Conservation (phyloP, 2,329 filamentous ascomycete genomes). For the Ophiostoma novo-ulmi region DNA sequence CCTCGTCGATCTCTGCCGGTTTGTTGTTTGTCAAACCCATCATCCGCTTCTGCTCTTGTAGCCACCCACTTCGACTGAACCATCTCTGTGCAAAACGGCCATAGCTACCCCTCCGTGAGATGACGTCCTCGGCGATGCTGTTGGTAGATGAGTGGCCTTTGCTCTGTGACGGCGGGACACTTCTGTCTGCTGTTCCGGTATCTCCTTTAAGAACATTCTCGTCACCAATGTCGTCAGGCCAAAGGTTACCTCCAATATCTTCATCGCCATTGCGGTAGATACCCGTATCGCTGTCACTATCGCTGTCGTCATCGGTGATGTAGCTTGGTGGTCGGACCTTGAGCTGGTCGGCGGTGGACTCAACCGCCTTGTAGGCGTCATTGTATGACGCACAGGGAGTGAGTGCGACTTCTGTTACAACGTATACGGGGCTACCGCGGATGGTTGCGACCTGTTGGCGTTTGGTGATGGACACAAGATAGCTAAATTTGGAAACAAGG, state of each 20-base stretch:
- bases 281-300: constrained; percentile 40
- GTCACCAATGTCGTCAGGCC: constrained; percentile 22
- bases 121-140: constrained; percentile 83
- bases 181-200: not conserved
- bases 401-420: constrained; percentile 82
- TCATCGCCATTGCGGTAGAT: constrained; percentile 27
- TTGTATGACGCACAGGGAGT: constrained; percentile 74
- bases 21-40: constrained; percentile 61
- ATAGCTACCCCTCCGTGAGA: constrained; percentile 74
- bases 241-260: constrained; percentile 22
- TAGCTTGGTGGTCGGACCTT: constrained; percentile 35
- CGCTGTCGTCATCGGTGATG: constrained; percentile 39
- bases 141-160: constrained; percentile 35
- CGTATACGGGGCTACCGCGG: constrained; percentile 74
- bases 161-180: not conserved
- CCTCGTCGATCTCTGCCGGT: constrained; percentile 30
- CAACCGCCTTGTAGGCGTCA: constrained; percentile 69
- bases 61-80: constrained; percentile 84
- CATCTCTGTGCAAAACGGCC: constrained; percentile 84
- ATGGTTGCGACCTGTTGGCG: constrained; percentile 87
- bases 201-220: not conserved
- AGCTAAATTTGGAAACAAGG: constrained; percentile 72
- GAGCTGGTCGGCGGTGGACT: constrained; percentile 49
- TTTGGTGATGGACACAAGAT: constrained; percentile 79
- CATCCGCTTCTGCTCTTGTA: constrained; percentile 61